Percentiles rank a stretch among this genome's conserved stretches.
Conservation (phyloP, 495 filamentous ascomycete genomes). For the Trichoderma parareesei region DNA sequence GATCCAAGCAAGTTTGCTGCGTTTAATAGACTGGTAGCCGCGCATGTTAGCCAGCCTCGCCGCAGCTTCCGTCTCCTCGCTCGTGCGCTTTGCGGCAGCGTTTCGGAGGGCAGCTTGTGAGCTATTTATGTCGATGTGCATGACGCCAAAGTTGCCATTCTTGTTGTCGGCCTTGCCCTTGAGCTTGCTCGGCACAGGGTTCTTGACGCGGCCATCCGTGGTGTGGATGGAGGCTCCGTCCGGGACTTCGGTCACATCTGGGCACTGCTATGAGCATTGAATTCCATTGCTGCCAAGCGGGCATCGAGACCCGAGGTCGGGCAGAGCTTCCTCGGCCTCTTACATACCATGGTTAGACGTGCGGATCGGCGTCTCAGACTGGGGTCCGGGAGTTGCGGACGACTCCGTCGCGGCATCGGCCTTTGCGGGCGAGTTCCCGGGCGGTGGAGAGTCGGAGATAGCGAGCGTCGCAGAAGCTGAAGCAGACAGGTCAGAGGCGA, state of each 20-base stretch:
- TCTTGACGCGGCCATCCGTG: constrained; percentile 45
- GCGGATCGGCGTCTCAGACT: not conserved
- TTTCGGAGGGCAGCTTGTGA: constrained; percentile 37
- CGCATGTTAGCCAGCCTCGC: constrained; percentile 44
- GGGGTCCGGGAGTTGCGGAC: not conserved
- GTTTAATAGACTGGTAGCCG: constrained; percentile 41
- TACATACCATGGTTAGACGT: constrained; percentile 7
- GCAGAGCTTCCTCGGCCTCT: not conserved
- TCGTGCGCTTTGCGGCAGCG: constrained; percentile 46
- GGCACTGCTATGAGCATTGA: constrained; percentile 4
- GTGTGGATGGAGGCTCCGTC: constrained; percentile 12
- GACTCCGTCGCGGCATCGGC: not conserved
- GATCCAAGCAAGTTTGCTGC: constrained; percentile 31
- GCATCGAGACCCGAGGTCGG: too few species aligned
- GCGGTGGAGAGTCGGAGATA: not conserved
- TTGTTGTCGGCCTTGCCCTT: constrained; percentile 50
- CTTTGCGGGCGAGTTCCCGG: not conserved
- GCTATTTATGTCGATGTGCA: constrained; percentile 47
- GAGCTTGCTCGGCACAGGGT: constrained; percentile 48
- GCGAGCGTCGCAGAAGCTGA: not conserved
- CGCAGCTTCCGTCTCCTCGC: constrained; percentile 45
- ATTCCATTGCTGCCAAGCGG: not conserved
- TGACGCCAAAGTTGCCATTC: constrained; percentile 50
- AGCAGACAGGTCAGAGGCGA: not conserved
- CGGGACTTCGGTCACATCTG: constrained; percentile 19